Evolutionary conservation across 805 yeast genomes (phyloP).

Genomic region (Millerozyma miso): DNA sequence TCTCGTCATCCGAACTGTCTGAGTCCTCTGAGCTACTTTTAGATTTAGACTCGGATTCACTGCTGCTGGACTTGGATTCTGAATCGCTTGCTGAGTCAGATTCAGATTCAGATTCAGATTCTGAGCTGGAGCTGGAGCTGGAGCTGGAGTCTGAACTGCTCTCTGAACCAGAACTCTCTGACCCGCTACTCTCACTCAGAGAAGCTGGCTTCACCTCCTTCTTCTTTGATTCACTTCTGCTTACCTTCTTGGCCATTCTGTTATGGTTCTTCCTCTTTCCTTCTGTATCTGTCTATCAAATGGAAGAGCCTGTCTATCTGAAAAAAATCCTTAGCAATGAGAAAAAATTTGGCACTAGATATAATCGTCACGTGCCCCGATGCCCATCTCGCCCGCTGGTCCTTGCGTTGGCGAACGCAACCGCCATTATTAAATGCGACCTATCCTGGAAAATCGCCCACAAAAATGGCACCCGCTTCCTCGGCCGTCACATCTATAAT

Average conservation of each 20-base stretch:
- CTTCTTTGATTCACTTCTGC: conserved; percentile 13
- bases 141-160: conserved; percentile 20
- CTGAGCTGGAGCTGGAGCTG: conserved; percentile 21
- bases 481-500: no score
- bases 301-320: not conserved
- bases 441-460: no score
- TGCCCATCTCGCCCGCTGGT: not conserved
- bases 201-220: not conserved
- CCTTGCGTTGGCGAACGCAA: no score
- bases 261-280: conserved; percentile 17
- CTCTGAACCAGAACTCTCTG: conserved; percentile 21
- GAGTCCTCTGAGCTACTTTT: conserved; percentile 18
- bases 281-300: conserved; percentile 10
- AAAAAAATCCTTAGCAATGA: not conserved
- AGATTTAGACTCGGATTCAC: conserved; percentile 1
- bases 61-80: conserved; percentile 15
- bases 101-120: conserved; percentile 19
- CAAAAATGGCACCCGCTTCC: no score
- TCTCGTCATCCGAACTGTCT: conserved; percentile 19
- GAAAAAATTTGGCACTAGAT: not conserved
- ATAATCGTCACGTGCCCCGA: not conserved
- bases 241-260: conserved; percentile 17
- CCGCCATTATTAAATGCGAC: no score
- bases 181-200: conserved; percentile 7
- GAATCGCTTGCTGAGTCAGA: conserved; percentile 25